These are phyloP conservation scores for Rhodotorula sp. DNA, from an alignment of 1,284 basidiomycete species.

Conservation along the genomic window DNA sequence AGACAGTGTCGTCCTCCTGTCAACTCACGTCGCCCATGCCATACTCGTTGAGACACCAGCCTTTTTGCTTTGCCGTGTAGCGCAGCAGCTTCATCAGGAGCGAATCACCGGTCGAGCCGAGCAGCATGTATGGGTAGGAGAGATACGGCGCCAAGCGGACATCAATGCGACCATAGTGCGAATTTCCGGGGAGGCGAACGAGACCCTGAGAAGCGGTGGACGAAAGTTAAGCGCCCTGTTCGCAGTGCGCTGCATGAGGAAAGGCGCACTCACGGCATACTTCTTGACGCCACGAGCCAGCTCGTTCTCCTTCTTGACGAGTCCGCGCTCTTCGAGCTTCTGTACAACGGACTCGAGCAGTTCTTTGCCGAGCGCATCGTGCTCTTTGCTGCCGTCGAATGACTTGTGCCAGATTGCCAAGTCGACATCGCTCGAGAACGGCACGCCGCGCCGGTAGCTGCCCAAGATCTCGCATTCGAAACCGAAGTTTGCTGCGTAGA, in stretches of 20 bases:
- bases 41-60: conserved; percentile 41
- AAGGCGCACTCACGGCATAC: conserved; percentile 11
- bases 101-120: conserved; percentile 30
- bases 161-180: conserved; percentile 38
- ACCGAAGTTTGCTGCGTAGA: conserved; percentile 21
- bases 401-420: conserved; percentile 33
- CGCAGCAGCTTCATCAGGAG: conserved; percentile 36
- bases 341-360: conserved; percentile 29
- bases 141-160: conserved; percentile 27
- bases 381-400: conserved; percentile 3
- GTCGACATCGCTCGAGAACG: conserved; percentile 31
- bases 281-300: conserved; percentile 34
- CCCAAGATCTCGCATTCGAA: conserved; percentile 42
- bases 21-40: conserved; percentile 39
- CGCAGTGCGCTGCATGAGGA: not conserved
- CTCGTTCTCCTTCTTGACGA: conserved; percentile 29
- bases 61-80: conserved; percentile 33
- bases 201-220: conserved; percentile 17
- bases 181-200: conserved; percentile 27
- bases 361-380: conserved; percentile 16
- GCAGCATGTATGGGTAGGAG: conserved; percentile 32
- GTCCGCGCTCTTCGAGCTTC: conserved; percentile 16
- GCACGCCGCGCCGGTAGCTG: conserved; percentile 37
- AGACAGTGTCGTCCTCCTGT: too few species aligned
- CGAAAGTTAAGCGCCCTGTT: not conserved